Evolutionary conservation across 1,139 yeast genomes (phyloP), one percentile per base, ranked within the genome.

Genomic region (Saccharomyces hybrid): DNA sequence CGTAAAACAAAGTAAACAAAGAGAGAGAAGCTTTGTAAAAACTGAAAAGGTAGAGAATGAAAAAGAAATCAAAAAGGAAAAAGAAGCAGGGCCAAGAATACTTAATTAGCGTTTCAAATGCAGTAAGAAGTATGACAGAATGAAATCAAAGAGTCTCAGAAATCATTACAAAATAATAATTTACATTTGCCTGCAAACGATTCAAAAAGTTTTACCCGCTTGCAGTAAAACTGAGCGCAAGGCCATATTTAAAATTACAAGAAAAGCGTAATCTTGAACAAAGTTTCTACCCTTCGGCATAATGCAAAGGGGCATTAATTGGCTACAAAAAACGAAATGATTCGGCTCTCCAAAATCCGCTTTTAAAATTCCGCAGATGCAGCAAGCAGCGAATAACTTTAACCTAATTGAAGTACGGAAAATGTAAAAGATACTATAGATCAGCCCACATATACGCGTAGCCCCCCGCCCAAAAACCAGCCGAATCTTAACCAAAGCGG

Each of bases 201-300:
- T 38, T 38, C n/a, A 38, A 38, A 38, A 38, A 16, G 11, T 38
- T 38, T 38, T 38, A 11, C 11, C 25, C 44, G 23, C 25, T 7
- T 38, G 44, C 44, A 38, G 44, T 38, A 20, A 38, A 38, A 38
- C 5, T 38, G 13, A 38, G 44, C 5, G 44, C 44, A 38, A 38
- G 44, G 9, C 25, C 9, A 38, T 38, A 9, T 38, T 38, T 38
- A 38, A 38, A 38, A 38, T 38, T 20, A 38, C 25, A 16, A 20
- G 5, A 9, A 38, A 38, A 38, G 44, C 44, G 23, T 38, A 38
- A 38, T 38, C 44, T 38, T 9, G 44, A 38, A 38, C 44, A 38
- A 38, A 38, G 44, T 38, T 38, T 38, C 44, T 38, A 16, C 44
- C 13, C 44, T 38, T 38, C 44, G 44, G 44, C 44, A 38, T 38